Percentiles rank a stretch among this genome's conserved stretches.
phyloP scores from a whole-genome alignment of 176 grass and related monocot species.

The Urochloa ruziziensis region DNA sequence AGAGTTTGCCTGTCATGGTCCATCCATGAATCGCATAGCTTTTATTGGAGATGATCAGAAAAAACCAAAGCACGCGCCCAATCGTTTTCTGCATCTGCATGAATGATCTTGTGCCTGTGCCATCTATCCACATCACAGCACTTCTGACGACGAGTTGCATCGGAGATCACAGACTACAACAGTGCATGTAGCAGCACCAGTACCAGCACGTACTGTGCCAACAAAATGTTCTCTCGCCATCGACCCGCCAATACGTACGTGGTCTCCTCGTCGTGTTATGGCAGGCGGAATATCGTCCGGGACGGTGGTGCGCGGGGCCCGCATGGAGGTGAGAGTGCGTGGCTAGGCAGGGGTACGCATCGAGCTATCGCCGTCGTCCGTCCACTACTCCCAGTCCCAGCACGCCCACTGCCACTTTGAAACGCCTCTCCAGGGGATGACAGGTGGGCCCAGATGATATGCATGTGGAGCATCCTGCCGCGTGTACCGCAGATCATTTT shows the following conservation, averaged over 20 bases:
- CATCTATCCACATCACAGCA: not conserved
- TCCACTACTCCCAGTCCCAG: not conserved
- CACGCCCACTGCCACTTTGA: not conserved
- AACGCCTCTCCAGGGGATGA: not conserved
- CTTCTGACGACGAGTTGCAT: not conserved
- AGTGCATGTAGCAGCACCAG: not conserved
- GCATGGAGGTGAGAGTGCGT: slow-evolving; percentile 16
- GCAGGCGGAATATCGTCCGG: slow-evolving; percentile 27
- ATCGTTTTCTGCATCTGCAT: too few species aligned
- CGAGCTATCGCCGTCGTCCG: not conserved
- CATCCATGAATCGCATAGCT: too few species aligned
- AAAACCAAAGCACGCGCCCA: too few species aligned
- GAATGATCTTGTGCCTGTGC: not conserved
- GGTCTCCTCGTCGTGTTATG: slow-evolving; percentile 41
- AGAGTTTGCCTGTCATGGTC: too few species aligned
- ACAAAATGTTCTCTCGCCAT: not conserved
- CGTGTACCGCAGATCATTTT: slow-evolving; percentile 35
- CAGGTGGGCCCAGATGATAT: not conserved
- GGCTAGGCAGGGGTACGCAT: not conserved
- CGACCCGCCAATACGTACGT: too few species aligned
- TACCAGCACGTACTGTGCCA: not conserved
- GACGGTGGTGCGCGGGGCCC: not conserved
- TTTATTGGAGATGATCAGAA: too few species aligned
- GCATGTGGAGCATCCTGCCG: not conserved
- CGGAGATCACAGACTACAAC: not conserved